Base-by-base conservation (phyloP, 179 eudicot species). In the Gypsophila paniculata region DNA sequence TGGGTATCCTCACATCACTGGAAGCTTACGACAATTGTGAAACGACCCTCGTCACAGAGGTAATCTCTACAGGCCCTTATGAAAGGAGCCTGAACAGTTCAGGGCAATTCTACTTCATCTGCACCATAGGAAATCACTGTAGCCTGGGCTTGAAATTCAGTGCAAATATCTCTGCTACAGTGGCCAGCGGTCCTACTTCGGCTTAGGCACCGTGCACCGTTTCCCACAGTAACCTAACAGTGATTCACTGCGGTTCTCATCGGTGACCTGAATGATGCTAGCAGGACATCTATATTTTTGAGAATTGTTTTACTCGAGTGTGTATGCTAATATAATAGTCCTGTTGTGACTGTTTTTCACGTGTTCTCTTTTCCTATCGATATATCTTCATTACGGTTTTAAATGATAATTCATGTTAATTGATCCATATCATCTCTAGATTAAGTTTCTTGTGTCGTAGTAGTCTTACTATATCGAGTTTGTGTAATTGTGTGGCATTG, bases 31-130 rank as follows among this genome's bases (percentile, higher is more conserved):
- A 52, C 61, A 32, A 10, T 15, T 68, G 72, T 52, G 29, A 68
- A 57, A 66, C 49, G 14, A 2, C 4, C 25, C 15, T 48, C 12
- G n/a, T n/a, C n/a, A n/a, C 58, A 8, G 14, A 9, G 25, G 2
- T 32, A 9, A 26, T 29, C 44, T 17, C n/a, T 14, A 4, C 29
- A n/a, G 48, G 72, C 11, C 48, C 72, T 29, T 51, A 49, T 29
- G 10, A 32, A 51, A 53, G n/a, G 48, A 51, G 13, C 48, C 48
- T 68, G 25, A 53, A 2, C 4, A 52, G 46, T 29, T 18, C 60
- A 29, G 72, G 61, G 18, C 61, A 29, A 52, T 34, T 26, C 61
- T 53, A 52, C 61, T 68, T 68, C 72, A 25, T 68, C 6, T 68
- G 72, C 38, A 68, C 72, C 8, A n/a, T 52, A 0, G 48, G 18